These are phyloP conservation scores for Acanthochlamys bracteata DNA, from an alignment of 106 monocot species.

Conservation along the genomic window DNA sequence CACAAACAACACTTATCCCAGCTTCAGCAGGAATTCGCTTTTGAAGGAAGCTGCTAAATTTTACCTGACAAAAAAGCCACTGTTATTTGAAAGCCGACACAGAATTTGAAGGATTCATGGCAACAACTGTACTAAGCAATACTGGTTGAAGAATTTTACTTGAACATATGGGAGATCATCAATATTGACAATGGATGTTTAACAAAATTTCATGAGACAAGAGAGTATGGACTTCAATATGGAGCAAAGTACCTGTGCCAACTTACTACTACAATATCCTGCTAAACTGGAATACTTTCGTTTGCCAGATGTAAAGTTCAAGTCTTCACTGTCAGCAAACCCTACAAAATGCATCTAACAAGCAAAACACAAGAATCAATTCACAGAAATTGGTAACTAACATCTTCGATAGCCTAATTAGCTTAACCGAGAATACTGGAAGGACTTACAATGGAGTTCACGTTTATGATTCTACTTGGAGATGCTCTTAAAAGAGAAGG, in stretches of 20 bases:
- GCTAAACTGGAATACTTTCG: slow-evolving; percentile 61
- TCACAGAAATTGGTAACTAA: no score
- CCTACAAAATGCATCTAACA: slow-evolving; percentile 84
- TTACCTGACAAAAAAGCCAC: slow-evolving; percentile 53
- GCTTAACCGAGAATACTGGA: no score
- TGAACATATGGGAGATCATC: no score
- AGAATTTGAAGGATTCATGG: no score
- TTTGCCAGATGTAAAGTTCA: slow-evolving; percentile 80
- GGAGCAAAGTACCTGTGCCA: slow-evolving; percentile 54
- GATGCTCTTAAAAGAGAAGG: slow-evolving; percentile 91
- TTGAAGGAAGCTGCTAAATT: slow-evolving; percentile 87
- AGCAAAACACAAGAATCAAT: slow-evolving; percentile 4
- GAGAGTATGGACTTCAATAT: not conserved
- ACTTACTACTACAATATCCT: slow-evolving; percentile 78
- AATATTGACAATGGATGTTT: no score
- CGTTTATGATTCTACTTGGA: slow-evolving; percentile 90
- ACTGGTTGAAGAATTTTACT: no score
- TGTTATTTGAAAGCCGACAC: no score
- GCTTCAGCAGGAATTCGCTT: slow-evolving; percentile 87
- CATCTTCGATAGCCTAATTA: no score
- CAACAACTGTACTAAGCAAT: no score
- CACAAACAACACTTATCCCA: slow-evolving; percentile 71
- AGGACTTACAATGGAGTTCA: slow-evolving; percentile 84
- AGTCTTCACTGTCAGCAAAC: slow-evolving; percentile 79
- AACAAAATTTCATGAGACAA: no score